Base-by-base conservation (phyloP, 192 early-diverging fungal genomes). In the Pilobolus umbonatus region DNA sequence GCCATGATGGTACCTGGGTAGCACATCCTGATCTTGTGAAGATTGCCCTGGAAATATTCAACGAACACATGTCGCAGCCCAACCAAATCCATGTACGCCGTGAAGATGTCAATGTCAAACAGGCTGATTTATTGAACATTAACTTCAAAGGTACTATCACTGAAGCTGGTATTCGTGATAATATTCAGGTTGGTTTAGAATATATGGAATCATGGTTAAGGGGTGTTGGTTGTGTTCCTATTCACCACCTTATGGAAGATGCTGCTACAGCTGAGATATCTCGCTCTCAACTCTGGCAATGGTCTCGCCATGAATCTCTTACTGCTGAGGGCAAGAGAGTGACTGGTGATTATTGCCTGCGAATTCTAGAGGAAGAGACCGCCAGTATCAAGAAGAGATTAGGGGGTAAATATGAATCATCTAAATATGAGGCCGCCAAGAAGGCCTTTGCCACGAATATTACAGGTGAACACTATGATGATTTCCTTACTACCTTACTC, bases 211-310 rank as follows among this genome's bases (percentile, higher is more conserved):
- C 92, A 46, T 98, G 96, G 96, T 84, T 98, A 56, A 84, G 88
- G 57, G 96, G 92, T 31, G 77, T 80, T 56, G 96, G 96, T 31
- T 98, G 96, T 70, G 96, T 98, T 17, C 96, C 96, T 46, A 98
- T 98, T 74, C 90, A 94, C 80, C 91, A 91, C 79, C 77, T 98
- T 40, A 96, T 98, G 96, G 96, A 98, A 78, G 96, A 98, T 64
- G 94, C 94, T 2, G 96, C 96, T 17, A 98, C 96, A 1, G 94
- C 94, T 35, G 96, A 98, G 80, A 98, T 98, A 64, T 94, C 93
- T 3, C 87, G 96, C 51, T 91, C 89, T 34, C 96, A 98, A 81
- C 75, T 98, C 9, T 98, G 87, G 86, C 96, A 98, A 80, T 98
- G 96, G 96, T 93, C 89, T 36, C 84, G 82, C 64, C 94, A 98